A percentile compares a stretch with the other conserved stretches of the same genome.
Evolutionary conservation across 441 rosid genomes (phyloP).

Genomic region (Jatropha podagrica): DNA sequence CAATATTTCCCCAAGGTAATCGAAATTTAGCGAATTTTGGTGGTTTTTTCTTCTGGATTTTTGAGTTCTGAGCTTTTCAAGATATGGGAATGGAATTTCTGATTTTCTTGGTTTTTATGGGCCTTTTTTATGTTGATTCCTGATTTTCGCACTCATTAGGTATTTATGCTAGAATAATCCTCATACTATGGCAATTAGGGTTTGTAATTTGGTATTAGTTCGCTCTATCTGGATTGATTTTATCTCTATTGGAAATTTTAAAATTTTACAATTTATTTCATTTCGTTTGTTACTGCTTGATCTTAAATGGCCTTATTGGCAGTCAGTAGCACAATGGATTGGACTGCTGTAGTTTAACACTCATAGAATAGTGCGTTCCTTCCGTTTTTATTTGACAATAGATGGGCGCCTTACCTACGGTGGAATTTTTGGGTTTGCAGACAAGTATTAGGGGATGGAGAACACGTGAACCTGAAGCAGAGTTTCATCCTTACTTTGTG

Average conservation of each 20-base stretch:
- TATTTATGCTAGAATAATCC: background rate
- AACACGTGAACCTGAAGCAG: conserved; percentile 31
- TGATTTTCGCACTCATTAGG: background rate
- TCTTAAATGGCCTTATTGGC: background rate
- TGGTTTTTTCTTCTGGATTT: background rate
- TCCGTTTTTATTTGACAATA: background rate
- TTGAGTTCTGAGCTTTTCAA: background rate
- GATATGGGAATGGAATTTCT: background rate
- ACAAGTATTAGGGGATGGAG: conserved; percentile 57
- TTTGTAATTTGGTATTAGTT: conserved; percentile 2
- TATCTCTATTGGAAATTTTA: background rate
- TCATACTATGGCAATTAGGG: conserved; percentile 1
- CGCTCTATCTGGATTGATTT: background rate
- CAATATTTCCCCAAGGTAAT: conserved; percentile 72
- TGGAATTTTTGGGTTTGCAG: conserved; percentile 34
- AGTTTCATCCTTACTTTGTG: conserved; percentile 51
- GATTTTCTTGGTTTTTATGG: background rate
- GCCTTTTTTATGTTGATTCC: conserved; percentile 3
- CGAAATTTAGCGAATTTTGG: background rate
- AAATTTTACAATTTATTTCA: background rate
- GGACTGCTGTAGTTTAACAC: background rate
- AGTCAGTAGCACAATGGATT: conserved; percentile 2
- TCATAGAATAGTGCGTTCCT: background rate
- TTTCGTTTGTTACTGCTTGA: background rate
- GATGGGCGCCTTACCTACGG: background rate